Evolutionary conservation across 2,329 filamentous ascomycete species (phyloP), one percentile per base, ranked within the genome.

Genomic region (Fusarium udum): DNA sequence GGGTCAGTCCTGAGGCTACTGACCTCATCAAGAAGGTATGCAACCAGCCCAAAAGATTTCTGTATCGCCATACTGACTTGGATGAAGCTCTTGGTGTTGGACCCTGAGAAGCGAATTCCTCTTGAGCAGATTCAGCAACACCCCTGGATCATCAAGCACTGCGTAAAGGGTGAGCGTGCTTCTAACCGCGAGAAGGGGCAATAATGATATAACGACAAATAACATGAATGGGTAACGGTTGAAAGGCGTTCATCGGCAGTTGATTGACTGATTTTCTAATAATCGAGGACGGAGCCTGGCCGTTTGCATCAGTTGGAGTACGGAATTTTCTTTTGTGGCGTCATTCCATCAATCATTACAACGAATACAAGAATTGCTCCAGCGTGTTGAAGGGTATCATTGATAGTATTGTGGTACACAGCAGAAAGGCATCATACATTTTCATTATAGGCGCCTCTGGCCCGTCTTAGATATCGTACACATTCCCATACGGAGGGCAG

Each of bases 111-210:
- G 87, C 89, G 96, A 74, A 93, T 99, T 77, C 90, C 95, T 7
- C 89, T 99, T 16, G 95, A 97, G 22, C 92, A 97, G 67, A 92
- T 98, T 42, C 92, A 95, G 82, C 88, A 88, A 59, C 96, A 98
- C 82, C 95, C 96, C 24, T 99, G 96, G 96, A 97, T 99, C 78
- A 82, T 98, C 76, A 98, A 98, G 87, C 94, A 98, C 83, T 98
- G 95, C 82, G 88, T 92, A 73, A 90, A 89, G 83, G 87, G 87
- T n/a, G 87, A 89, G 79, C 83, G 86, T 61, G 85, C 85, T 11
- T 76, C 84, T 42, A 87, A 85, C 79, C 85, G 85, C 66, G 89
- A 89, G 75, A 87, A 84, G 80, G 67, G 58, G 37, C 69, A 66
- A 31, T 75, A 69, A 79, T 51, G 66, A 75, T 61, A 55, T 75